Base-by-base conservation (phyloP, 208 protist species). In the Leishmania tarentolae region DNA sequence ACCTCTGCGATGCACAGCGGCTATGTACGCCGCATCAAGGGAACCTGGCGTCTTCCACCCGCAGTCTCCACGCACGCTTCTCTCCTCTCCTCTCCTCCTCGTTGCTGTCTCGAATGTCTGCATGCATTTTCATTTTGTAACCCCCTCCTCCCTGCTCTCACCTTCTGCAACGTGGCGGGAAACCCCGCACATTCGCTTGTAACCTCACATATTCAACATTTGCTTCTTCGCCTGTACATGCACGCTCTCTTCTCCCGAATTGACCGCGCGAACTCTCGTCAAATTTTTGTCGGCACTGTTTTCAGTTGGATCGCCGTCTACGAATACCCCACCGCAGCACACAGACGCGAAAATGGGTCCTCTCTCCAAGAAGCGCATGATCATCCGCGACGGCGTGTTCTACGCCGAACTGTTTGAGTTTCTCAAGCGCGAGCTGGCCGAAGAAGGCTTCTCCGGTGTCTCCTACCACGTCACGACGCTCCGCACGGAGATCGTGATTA, bases 371-470 rank as follows among this genome's bases (percentile, higher is more conserved):
- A 97, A 97, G 93, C 93, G 94, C 66, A 92, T 99, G 98, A 99
- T 99, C 92, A 95, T 99, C 69, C 96, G 95, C 84, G 99, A 99
- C 86, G 99, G 99, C 85, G 97, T 99, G 44, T 99, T 99, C 94
- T 99, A 99, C 92, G 99, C 99, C 80, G 99, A 99, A 93, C 96
- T 99, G 70, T 99, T 99, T 92, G 99, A 99, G 91, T 99, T 99
- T 78, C 92, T 99, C 59, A 99, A 97, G 81, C 93, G 98, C 84
- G 99, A 87, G 92, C 96, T 99, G 31, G 95, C 95, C 75, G 98
- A 99, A 87, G 99, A 99, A 74, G 99, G 98, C 84, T 97, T 97
- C 91, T 94, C 92, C 65, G 99, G 99, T 71, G 98, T 99, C n/a
- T 98, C 99, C 88, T 94, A 99, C 85, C 97, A 98, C 82, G 91